Base-by-base conservation (phyloP, 257 asterid species). In the Solanum megistacrolobum region DNA sequence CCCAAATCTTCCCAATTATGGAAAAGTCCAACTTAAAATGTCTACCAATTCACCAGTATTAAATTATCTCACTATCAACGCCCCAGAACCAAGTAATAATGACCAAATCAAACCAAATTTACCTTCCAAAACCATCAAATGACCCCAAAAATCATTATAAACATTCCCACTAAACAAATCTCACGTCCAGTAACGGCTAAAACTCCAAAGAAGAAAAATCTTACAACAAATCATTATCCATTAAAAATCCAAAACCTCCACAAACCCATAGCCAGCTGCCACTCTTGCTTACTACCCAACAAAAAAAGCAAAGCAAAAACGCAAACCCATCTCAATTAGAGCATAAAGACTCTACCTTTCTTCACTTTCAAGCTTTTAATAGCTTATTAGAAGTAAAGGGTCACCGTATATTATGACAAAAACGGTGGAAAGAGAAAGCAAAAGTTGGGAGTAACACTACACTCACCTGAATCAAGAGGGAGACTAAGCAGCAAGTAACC, bases 401-500 rank as follows among this genome's bases (percentile, higher is more conserved):
- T 29, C 60, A 62, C 25, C 79, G 62, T 31, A 52, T 35, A 39
- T 86, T 41, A 86, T 39, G 35, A 74, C 88, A 46, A 89, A 74
- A 87, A 94, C 86, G 88, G 89, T 83, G 89, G 88, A 83, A 83
- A 78, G 82, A 86, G 91, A 92, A 71, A 88, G 87, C 82, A 46
- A 58, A 58, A 31, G 84, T 12, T 35, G 75, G 88, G 88, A 29
- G 52, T 79, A 83, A 90, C 85, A 89, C 89, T 90, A 7, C 72
- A 39, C 84, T 93, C 95, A 93, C 96, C 98, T 93, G 95, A 95
- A 90, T 89, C 93, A 87, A 65, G 92, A 90, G 92, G 89, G 92
- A 93, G 90, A 94, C 93, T 87, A 38, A 20, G 86, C 74, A 89
- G 93, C 97, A 89, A 89, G 95, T 88, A 91, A 91, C 92, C 94